These are phyloP conservation scores for Oropetium thomaeum DNA, from an alignment of 176 grass and related monocot genomes.

Conservation along the genomic window DNA sequence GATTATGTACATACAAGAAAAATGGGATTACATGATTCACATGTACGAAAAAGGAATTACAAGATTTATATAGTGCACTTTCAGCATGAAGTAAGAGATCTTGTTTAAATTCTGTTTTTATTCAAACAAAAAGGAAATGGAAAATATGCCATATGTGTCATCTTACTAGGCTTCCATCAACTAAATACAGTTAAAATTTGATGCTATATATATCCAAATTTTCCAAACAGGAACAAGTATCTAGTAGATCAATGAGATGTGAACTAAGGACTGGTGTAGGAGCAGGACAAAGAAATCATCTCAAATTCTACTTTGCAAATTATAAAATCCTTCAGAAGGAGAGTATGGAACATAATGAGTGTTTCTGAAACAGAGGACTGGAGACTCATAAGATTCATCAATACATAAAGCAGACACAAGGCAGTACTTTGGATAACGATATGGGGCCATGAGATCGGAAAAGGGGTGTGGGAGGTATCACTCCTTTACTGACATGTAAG, in stretches of 20 bases:
- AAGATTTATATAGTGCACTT: background rate
- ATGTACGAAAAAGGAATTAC: background rate
- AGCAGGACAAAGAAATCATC: background rate
- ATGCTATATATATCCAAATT: background rate
- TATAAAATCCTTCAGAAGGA: constrained; percentile 4
- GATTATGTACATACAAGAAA: background rate
- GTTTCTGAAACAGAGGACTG: background rate
- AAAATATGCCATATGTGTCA: background rate
- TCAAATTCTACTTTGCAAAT: background rate
- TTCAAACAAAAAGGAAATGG: background rate
- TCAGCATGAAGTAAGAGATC: background rate
- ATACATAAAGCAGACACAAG: constrained; percentile 6
- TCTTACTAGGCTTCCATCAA: background rate
- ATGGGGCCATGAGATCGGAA: constrained; percentile 6
- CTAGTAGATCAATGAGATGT: background rate
- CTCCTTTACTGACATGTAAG: constrained; percentile 17
- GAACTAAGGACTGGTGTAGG: background rate
- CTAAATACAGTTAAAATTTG: background rate
- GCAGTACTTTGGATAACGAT: constrained; percentile 17
- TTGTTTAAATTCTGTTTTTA: background rate
- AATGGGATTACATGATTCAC: background rate
- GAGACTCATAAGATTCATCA: background rate
- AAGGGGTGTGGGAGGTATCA: background rate
- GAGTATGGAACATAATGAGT: background rate
- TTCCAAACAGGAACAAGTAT: constrained; percentile 1